Conservation (phyloP, 2,329 filamentous ascomycete species). For the Aspergillus terreus region DNA sequence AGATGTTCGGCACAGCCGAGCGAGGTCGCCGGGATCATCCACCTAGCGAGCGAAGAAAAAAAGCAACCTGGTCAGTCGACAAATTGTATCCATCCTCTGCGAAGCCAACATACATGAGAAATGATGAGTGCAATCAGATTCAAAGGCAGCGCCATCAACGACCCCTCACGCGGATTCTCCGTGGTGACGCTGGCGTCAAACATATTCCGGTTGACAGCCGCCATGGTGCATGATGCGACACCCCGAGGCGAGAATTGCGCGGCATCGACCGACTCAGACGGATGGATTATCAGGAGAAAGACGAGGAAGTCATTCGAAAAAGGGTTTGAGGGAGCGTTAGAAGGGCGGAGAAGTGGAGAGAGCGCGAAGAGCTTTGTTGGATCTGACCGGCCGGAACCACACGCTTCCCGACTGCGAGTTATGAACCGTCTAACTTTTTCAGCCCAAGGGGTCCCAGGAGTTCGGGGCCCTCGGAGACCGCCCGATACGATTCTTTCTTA, state of each 20-base stretch:
- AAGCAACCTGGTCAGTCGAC: not conserved
- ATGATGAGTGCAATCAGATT: constrained; percentile 58
- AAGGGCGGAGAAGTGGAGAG: constrained; percentile 2
- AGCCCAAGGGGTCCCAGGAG: no score
- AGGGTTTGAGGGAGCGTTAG: constrained; percentile 4
- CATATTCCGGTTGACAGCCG: constrained; percentile 41
- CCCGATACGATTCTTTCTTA: no score
- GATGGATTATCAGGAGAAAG: constrained; percentile 1
- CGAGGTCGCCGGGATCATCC: constrained; percentile 56
- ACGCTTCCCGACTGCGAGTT: not conserved
- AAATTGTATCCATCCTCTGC: not conserved
- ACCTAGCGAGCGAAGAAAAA: constrained; percentile 38
- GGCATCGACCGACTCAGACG: constrained; percentile 22
- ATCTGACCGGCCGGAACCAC: not conserved
- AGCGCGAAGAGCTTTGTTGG: not conserved
- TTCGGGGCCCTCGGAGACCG: no score
- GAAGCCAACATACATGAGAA: constrained; percentile 45
- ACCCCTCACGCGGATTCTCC: constrained; percentile 26
- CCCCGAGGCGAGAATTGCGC: constrained; percentile 19
- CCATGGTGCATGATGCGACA: constrained; percentile 42
- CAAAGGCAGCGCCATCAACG: constrained; percentile 48
- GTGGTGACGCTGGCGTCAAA: constrained; percentile 34
- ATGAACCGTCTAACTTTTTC: not conserved
- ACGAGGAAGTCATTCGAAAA: not conserved
- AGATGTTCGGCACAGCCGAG: constrained; percentile 57